Base-by-base conservation (phyloP, 2,329 filamentous ascomycete species). In the Ceratocystis destructans region DNA sequence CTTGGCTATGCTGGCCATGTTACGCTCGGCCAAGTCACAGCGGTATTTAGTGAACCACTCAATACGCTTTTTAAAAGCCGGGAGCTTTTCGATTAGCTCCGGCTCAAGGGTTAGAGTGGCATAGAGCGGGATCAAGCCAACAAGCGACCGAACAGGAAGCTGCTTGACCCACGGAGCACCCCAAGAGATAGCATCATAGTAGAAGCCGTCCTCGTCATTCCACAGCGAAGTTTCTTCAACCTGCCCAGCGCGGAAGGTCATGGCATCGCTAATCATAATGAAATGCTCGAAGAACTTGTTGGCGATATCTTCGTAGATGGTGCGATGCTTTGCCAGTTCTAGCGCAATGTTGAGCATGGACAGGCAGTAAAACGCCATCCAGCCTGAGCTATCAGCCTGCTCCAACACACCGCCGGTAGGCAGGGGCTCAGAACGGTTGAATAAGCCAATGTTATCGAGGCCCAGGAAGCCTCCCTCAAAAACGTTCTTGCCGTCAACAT, bases 211-310 rank as follows among this genome's bases (percentile, higher is more conserved):
- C 69, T 96, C 84, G 33, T 96, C 91, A 72, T 96, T 97, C 93
- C 93, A 97, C 6, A 97, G 79, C 44, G 92, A 96, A 72, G 90
- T 85, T 72, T 94, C 89, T 73, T 78, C 86, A 78, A 77, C 87
- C 76, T 76, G 81, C 71, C 78, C 90, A 71, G 81, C 83, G 76
- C 82, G 87, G 81, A 88, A 92, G 0, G 88, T 90, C 93, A 97
- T 96, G 67, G 93, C 94, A 77, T 97, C 94, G 73, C 90, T 95
- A 75, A 97, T 97, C 75, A 96, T 87, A 73, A 97, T 89, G 77
- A 97, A 97, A 73, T 97, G 94, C 78, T 97, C 94, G 72, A 97
- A 97, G 80, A 97, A 97, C 77, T 97, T 97, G 63, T 91, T 95
- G 1, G 93, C 92, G 78, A 97, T 88, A 73, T 97, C 93, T 79